A percentile compares a stretch with the other conserved stretches of the same genome.
Conservation (phyloP, 2,329 filamentous ascomycete genomes). For the Alternaria gaisen region DNA sequence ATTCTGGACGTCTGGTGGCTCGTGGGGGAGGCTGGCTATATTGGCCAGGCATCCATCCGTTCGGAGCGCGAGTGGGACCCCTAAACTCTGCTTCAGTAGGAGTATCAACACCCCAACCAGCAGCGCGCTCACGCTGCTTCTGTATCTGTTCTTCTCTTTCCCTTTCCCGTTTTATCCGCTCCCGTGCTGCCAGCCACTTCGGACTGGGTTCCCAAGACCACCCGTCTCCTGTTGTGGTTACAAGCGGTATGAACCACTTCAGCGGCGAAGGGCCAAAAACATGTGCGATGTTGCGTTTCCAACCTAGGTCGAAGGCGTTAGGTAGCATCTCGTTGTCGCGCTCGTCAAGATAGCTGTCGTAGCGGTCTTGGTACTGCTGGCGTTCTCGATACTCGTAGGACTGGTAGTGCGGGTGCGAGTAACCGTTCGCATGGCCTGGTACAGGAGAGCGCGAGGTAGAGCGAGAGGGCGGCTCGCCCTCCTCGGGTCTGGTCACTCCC, state of each 20-base stretch:
- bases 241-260: constrained; percentile 82
- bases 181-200: constrained; percentile 77
- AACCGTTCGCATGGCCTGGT: constrained; percentile 44
- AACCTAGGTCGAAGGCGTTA: constrained; percentile 91
- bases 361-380: constrained; percentile 71
- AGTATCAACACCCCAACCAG: constrained; percentile 69
- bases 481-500: constrained; percentile 80
- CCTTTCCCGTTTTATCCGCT: constrained; percentile 61
- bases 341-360: constrained; percentile 86
- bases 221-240: constrained; percentile 88
- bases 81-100: constrained; percentile 50
- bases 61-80: constrained; percentile 35
- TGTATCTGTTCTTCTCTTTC: constrained; percentile 59
- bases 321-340: constrained; percentile 87
- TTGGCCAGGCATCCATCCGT: constrained; percentile 43
- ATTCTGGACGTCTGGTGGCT: constrained; percentile 42
- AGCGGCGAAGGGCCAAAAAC: constrained; percentile 78
- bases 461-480: constrained; percentile 72
- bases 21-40: constrained; percentile 38
- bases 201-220: constrained; percentile 92
- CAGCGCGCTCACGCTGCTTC: constrained; percentile 68
- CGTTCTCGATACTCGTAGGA: constrained; percentile 65
- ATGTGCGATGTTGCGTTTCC: constrained; percentile 78
- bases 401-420: constrained; percentile 55
- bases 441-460: constrained; percentile 50